Evolutionary conservation across 176 grass and related monocot genomes (phyloP).

Genomic region (Miscanthus lutarioriparius): DNA sequence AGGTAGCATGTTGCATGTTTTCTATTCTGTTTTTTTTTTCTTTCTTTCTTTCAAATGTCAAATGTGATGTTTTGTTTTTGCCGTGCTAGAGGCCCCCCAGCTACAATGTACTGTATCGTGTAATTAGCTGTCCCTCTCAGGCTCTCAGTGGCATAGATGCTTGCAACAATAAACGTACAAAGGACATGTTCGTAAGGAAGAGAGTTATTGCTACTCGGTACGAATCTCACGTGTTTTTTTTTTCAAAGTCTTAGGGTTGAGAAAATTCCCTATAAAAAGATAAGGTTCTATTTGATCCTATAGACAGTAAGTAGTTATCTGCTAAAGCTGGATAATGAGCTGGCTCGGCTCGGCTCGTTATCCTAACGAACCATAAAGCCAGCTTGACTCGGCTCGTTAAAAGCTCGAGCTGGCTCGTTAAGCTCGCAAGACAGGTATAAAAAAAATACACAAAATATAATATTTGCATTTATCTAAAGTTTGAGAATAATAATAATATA

Average conservation of each 20-base stretch:
- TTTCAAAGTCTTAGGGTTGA: background rate
- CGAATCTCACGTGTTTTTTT: background rate
- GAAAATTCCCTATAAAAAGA: background rate
- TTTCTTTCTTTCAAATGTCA: background rate
- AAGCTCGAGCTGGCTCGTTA: too few species aligned
- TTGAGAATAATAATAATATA: too few species aligned
- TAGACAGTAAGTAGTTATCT: too few species aligned
- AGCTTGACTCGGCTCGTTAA: too few species aligned
- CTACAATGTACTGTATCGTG: background rate
- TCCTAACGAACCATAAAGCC: too few species aligned
- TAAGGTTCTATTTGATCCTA: too few species aligned
- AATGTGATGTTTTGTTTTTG: background rate
- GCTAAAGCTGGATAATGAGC: too few species aligned
- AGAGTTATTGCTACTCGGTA: background rate
- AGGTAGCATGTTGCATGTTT: slow-evolving; percentile 21
- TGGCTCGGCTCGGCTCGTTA: too few species aligned
- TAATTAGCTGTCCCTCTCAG: background rate
- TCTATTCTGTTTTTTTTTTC: background rate
- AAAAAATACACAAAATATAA: too few species aligned
- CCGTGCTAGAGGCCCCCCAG: background rate
- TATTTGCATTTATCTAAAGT: too few species aligned
- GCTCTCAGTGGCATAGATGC: background rate
- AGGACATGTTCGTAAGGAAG: background rate
- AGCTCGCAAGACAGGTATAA: too few species aligned
- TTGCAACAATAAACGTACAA: background rate